Evolutionary conservation across 2,329 filamentous ascomycete genomes (phyloP).

Genomic region (Trichoderma guizhouense): DNA sequence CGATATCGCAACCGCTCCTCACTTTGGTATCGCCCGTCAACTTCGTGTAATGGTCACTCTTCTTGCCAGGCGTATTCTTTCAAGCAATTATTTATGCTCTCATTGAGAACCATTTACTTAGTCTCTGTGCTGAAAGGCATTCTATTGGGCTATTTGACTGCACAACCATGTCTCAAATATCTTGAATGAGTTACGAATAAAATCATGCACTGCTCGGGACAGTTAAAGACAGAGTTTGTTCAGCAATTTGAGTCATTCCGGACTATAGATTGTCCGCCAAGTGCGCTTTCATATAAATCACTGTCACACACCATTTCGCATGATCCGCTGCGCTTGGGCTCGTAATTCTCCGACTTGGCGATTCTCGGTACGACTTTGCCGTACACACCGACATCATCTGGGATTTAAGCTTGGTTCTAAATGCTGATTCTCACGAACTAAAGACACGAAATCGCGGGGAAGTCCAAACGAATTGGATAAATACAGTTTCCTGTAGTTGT

Average conservation of each 20-base stretch:
- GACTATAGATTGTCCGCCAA: background rate
- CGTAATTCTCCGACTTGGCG: slow-evolving; percentile 9
- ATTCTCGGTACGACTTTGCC: background rate
- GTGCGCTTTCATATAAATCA: background rate
- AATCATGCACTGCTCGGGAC: background rate
- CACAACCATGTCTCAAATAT: background rate
- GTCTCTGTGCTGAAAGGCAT: background rate
- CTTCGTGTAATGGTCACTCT: background rate
- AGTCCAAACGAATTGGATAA: background rate
- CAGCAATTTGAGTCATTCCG: background rate
- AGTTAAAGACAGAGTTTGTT: background rate
- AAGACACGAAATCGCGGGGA: background rate
- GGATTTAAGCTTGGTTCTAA: background rate
- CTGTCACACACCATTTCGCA: background rate
- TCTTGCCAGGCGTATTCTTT: background rate
- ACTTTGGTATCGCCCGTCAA: background rate
- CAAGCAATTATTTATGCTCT: background rate
- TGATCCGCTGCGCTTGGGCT: background rate
- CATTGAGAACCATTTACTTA: background rate
- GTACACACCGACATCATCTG: background rate
- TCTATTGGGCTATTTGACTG: background rate
- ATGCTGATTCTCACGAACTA: background rate
- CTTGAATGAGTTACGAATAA: background rate
- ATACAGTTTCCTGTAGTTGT: background rate
- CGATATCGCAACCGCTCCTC: background rate